Percentiles rank a stretch among this genome's conserved stretches.
phyloP scores from a whole-genome alignment of 2,329 filamentous ascomycete species.

The Penicillium nordicum region DNA sequence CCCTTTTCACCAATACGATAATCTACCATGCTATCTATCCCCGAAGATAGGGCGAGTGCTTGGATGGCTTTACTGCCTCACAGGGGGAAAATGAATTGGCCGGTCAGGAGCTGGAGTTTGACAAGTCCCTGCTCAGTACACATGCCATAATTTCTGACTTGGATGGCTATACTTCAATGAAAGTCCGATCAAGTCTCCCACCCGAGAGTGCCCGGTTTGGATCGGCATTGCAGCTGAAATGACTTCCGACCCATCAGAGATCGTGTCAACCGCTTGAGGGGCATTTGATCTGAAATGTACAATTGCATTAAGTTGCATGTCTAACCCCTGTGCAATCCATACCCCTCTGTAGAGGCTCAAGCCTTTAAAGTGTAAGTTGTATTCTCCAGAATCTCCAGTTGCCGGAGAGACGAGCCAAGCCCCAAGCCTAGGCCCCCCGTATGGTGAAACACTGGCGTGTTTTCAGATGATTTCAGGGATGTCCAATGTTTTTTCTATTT shows the following conservation, averaged over 20 bases:
- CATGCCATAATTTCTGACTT: not conserved
- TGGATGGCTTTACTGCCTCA: not conserved
- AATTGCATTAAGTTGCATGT: not conserved
- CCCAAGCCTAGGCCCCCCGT: slow-evolving; percentile 1
- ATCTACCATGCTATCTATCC: slow-evolving; percentile 6
- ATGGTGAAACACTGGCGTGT: slow-evolving; percentile 27
- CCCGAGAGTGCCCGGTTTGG: not conserved
- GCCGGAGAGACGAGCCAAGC: slow-evolving; percentile 20
- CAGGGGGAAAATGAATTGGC: not conserved
- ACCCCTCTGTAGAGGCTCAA: not conserved
- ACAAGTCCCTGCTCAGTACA: not conserved
- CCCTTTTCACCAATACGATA: slow-evolving; percentile 13
- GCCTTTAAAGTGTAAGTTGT: not conserved
- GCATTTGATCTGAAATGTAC: not conserved
- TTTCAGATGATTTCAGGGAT: slow-evolving; percentile 3
- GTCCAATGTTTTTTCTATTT: slow-evolving; percentile 10
- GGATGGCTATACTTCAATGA: not conserved
- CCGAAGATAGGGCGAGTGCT: not conserved
- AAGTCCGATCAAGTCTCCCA: not conserved
- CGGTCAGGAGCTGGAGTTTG: slow-evolving; percentile 3
- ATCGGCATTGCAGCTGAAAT: slow-evolving; percentile 1
- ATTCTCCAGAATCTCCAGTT: slow-evolving; percentile 14
- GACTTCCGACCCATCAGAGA: not conserved
- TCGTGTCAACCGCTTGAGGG: not conserved
- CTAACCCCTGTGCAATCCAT: slow-evolving; percentile 1